Base-by-base conservation (phyloP, 352 stramenopile genomes). In the Pythium aphanidermatum region DNA sequence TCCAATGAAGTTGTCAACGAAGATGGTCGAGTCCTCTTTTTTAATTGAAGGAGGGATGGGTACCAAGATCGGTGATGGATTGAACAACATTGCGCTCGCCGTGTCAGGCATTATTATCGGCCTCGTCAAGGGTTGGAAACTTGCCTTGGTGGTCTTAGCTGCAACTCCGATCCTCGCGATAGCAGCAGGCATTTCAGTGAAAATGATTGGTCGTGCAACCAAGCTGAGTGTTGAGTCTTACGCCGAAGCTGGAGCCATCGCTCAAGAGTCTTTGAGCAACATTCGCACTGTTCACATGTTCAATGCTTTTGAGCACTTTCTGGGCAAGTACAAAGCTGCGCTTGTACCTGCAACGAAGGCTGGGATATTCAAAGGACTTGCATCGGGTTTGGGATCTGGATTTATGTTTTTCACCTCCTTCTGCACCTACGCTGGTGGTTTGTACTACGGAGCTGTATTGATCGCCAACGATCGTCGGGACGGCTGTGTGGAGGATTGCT, bases 251-350 rank as follows among this genome's bases (percentile, higher is more conserved):
- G 64, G 65, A 25, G 51, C 55, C 4, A 41, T 77, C 13, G 61
- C 64, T 3, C 60, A 77, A 36, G 66, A 77, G 30, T 24, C 55
- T 12, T 50, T 74, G 12, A 38, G 51, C 38, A 74, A 73, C 39
- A 28, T 58, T 1, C 63, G 65, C 20, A 77, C 69, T 2, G 66
- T 81, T n/a, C 55, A 72, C 49, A 65, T 71, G 51, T 70, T 81
- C 38, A 73, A 68, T 28, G 52, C 46, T 5, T 40, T 75, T 8
- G 28, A 46, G 0, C 24, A 46, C 8, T 64, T 75, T 23, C 40
- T 65, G 1, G 33, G 49, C 19, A 71, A 74, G 30, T 81, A 78
- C 52, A 44, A 59, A 2, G 29, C 12, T 1, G 62, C 68, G 11
- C 45, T 81, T 4, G 34, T 30, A 3, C n/a, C 43, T 5, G 49